Conservation (phyloP, 2,329 filamentous ascomycete genomes). For the Monilinia aucupariae region DNA sequence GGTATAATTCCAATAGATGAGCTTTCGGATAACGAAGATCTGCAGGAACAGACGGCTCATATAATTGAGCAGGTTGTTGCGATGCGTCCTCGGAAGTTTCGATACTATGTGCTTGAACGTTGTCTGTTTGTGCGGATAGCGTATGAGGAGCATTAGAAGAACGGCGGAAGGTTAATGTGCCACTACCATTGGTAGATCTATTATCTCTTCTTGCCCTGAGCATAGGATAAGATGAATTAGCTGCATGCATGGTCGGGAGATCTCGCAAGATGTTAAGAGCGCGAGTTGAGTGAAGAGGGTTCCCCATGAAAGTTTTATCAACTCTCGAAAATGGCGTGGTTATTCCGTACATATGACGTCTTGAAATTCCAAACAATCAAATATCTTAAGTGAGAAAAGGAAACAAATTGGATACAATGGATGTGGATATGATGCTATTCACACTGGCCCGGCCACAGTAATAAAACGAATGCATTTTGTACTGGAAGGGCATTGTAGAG, state of each 20-base stretch:
- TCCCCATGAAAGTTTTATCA: too few species aligned
- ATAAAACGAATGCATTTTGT: background rate
- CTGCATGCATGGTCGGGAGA: too few species aligned
- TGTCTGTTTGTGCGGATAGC: slow-evolving; percentile 28
- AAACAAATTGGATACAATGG: background rate
- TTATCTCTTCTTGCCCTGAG: slow-evolving; percentile 53
- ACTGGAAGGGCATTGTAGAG: background rate
- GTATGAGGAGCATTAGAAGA: slow-evolving; percentile 52
- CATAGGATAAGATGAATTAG: background rate
- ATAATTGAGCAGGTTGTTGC: slow-evolving; percentile 38
- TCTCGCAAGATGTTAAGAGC: background rate
- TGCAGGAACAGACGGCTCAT: slow-evolving; percentile 36
- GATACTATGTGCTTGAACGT: slow-evolving; percentile 21
- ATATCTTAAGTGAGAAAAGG: background rate
- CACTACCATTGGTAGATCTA: slow-evolving; percentile 46
- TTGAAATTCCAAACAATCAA: background rate
- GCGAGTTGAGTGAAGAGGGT: background rate
- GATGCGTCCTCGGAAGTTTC: slow-evolving; percentile 28
- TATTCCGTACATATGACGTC: background rate
- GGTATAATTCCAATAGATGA: slow-evolving; percentile 70
- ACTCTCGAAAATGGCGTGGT: background rate
- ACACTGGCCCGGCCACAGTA: background rate
- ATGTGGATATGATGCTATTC: background rate
- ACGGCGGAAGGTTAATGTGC: slow-evolving; percentile 58
- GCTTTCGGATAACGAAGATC: slow-evolving; percentile 36